Conservation (phyloP, 306 rosid species). For the Dalbergia oliveri region DNA sequence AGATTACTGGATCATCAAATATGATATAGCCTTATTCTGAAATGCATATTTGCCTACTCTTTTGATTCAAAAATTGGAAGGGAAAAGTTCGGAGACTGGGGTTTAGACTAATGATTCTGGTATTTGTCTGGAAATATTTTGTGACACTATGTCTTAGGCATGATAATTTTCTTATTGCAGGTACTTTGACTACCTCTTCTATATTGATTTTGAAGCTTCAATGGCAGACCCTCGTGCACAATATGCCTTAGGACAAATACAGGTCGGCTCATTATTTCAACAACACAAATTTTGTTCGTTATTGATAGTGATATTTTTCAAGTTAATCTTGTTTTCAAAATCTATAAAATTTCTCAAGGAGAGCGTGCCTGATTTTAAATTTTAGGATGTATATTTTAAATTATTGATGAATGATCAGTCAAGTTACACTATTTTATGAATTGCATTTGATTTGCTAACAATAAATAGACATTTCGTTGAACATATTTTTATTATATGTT, state of each 20-base stretch:
- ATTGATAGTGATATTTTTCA: background rate
- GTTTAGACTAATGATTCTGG: slow-evolving; percentile 18
- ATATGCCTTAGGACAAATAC: slow-evolving; percentile 77
- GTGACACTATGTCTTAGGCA: slow-evolving; percentile 19
- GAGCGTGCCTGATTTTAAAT: background rate
- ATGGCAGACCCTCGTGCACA: slow-evolving; percentile 91
- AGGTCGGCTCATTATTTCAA: slow-evolving; percentile 60
- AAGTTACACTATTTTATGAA: background rate
- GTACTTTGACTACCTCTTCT: slow-evolving; percentile 88
- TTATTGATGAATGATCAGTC: slow-evolving; percentile 5
- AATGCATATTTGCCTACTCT: slow-evolving; percentile 21
- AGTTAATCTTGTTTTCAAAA: background rate
- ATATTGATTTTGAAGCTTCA: slow-evolving; percentile 89
- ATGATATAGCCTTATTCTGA: slow-evolving; percentile 11
- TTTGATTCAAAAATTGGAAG: slow-evolving; percentile 16
- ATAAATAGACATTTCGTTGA: background rate
- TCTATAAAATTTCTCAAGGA: slow-evolving; percentile 8
- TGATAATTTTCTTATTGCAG: slow-evolving; percentile 57
- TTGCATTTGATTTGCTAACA: background rate
- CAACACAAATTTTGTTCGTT: slow-evolving; percentile 25
- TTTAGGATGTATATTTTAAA: background rate
- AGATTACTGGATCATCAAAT: slow-evolving; percentile 15
- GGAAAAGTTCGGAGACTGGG: background rate
- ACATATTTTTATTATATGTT: background rate
- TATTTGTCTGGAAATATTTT: slow-evolving; percentile 18